phyloP scores from a whole-genome alignment of 176 grass and related monocot species.

The Cenchrus purpureus region DNA sequence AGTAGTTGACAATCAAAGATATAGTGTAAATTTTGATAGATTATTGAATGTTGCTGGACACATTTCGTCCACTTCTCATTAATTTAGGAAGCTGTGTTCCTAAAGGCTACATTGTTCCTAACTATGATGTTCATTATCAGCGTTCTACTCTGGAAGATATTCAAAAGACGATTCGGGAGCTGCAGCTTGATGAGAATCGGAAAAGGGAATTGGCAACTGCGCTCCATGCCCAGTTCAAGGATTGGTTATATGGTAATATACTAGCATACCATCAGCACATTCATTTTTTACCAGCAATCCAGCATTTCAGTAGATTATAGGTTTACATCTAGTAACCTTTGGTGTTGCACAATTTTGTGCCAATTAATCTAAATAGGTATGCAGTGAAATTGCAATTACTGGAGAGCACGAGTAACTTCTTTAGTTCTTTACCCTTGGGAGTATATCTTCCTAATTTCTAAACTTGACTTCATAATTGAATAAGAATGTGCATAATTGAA shows the following conservation, averaged over 20 bases:
- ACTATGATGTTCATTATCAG: conserved; percentile 54
- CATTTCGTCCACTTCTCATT: not conserved
- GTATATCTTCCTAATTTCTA: not conserved
- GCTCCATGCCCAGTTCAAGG: conserved; percentile 94
- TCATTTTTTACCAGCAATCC: not conserved
- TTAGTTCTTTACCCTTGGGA: not conserved
- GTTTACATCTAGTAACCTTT: conserved; percentile 1
- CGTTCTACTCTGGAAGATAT: conserved; percentile 70
- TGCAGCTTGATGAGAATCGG: conserved; percentile 88
- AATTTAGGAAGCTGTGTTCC: conserved; percentile 22
- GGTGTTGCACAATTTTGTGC: not conserved
- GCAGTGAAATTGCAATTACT: not conserved
- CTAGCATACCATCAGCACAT: conserved; percentile 48
- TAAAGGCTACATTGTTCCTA: conserved; percentile 3
- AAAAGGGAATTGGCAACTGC: conserved; percentile 78
- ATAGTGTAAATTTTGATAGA: not conserved
- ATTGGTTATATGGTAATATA: conserved; percentile 94
- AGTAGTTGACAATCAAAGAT: not conserved
- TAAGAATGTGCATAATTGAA: not conserved
- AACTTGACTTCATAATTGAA: not conserved
- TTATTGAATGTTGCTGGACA: not conserved
- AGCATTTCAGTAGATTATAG: not conserved
- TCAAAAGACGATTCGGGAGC: conserved; percentile 70
- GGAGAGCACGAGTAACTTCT: not conserved
- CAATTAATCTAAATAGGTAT: conserved; percentile 4